Conservation (phyloP, 164 flowering plant genomes). For the Dillenia turbinata region DNA sequence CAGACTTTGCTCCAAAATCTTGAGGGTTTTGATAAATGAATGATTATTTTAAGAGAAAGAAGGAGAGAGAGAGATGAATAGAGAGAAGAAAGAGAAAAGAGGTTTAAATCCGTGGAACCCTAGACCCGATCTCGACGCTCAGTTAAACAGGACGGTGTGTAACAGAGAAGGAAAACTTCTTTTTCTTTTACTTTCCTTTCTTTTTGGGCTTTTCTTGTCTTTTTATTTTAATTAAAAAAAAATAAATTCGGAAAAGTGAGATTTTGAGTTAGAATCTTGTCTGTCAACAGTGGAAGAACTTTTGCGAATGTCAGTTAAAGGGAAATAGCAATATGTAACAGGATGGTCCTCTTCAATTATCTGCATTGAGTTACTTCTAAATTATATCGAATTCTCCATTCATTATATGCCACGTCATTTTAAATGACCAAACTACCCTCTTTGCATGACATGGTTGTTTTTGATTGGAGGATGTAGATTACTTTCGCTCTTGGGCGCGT, state of each 20-base stretch:
- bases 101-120: constrained; percentile 7
- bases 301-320: too few relatives aligned
- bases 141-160: neutral
- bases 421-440: too few relatives aligned
- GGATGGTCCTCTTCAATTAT: too few relatives aligned
- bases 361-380: too few relatives aligned
- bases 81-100: too few relatives aligned
- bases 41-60: neutral
- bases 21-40: neutral
- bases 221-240: neutral
- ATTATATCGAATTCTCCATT: too few relatives aligned
- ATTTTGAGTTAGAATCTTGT: neutral
- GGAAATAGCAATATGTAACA: too few relatives aligned
- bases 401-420: too few relatives aligned
- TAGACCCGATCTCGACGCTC: constrained; percentile 15
- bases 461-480: too few relatives aligned
- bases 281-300: too few relatives aligned
- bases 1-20: neutral
- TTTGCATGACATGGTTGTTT: too few relatives aligned
- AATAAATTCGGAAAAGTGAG: neutral
- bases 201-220: neutral
- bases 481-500: too few relatives aligned
- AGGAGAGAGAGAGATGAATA: neutral
- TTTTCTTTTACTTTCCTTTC: neutral
- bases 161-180: neutral